Base-by-base conservation (phyloP, 1,284 basidiomycete species). In the Trametes hirsuta region DNA sequence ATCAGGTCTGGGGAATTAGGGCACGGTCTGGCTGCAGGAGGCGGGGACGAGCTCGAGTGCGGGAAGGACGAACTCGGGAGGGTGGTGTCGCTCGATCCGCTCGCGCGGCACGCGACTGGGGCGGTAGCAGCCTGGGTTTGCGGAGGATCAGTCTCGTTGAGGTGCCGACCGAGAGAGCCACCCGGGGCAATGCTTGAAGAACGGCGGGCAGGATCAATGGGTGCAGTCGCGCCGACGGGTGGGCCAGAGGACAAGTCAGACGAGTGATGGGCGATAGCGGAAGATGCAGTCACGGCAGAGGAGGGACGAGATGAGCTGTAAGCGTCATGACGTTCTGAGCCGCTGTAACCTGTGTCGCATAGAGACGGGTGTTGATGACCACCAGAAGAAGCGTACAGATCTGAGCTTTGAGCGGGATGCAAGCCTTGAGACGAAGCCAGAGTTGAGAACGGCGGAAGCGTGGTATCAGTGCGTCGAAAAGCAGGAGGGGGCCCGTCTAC, bases 1-100 rank as follows among this genome's bases (percentile, higher is more conserved):
- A 67, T 67, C 36, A 59, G 25, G 4, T 55, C 55, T 21, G 59
- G 56, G 47, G 52, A 66, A 30, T 39, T 55, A 18, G 42, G 47
- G 3, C 41, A 50, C 24, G 22, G 34, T 34, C 34, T 3, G 25
- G 42, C 22, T 30, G 46, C 14, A 6, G 56, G 40, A 4, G 55
- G 53, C 1, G 59, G 55, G 30, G 61, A 62, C 4, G 64, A 63
- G 35, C 58, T 58, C 3, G 56, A 52, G 18, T 41, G 40, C 4
- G 62, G 57, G 18, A 66, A 47, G 4, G 65, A 62, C 8, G 65
- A 64, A 25, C 58, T 64, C 6, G 55, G 53, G 4, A 52, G 46
- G 8, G 55, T 55, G 18, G 34, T 42, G n/a, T 61, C 65, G 57
- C 45, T 55, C 9, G 61, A 61, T 6, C 22, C 22, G 36, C 51